Conservation (phyloP, 805 yeast species). For the Grigorovia jiainica region DNA sequence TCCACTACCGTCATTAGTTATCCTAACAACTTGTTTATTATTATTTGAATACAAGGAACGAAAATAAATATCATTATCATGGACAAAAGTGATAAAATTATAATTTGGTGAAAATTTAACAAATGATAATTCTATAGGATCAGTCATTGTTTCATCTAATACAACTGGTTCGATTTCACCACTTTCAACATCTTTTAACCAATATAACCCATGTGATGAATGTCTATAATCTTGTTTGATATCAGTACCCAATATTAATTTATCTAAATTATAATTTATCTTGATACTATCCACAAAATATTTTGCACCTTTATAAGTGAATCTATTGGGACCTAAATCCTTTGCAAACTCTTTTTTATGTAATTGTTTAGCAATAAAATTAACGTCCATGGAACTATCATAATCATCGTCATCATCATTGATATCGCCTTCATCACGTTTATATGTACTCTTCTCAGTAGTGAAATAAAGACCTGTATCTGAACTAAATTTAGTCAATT, state of each 20-base stretch:
- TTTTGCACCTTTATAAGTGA: slow-evolving; percentile 34
- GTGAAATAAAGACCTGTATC: slow-evolving; percentile 39
- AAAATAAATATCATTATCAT: slow-evolving; percentile 45
- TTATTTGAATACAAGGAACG: slow-evolving; percentile 26
- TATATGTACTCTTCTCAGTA: slow-evolving; percentile 3
- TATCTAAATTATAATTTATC: slow-evolving; percentile 37
- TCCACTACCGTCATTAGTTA: slow-evolving; percentile 41
- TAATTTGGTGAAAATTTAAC: slow-evolving; percentile 56
- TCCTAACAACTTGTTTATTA: slow-evolving; percentile 6
- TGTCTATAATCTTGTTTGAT: slow-evolving; percentile 51
- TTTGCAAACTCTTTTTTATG: slow-evolving; percentile 16
- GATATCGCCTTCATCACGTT: slow-evolving; percentile 5
- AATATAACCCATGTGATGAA: slow-evolving; percentile 52
- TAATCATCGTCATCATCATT: background rate
- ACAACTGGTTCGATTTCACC: slow-evolving; percentile 28
- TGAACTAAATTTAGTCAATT: slow-evolving; percentile 14
- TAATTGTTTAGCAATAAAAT: slow-evolving; percentile 27
- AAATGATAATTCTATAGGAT: slow-evolving; percentile 28
- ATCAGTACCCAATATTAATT: slow-evolving; percentile 50
- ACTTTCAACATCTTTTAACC: slow-evolving; percentile 45
- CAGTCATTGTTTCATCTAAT: slow-evolving; percentile 8
- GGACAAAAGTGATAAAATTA: slow-evolving; percentile 46
- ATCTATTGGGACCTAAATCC: slow-evolving; percentile 23
- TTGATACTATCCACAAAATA: slow-evolving; percentile 34
- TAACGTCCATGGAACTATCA: background rate